These are phyloP conservation scores for Exidia glandulosa DNA, from an alignment of 768 basidiomycete genomes.

Conservation along the genomic window DNA sequence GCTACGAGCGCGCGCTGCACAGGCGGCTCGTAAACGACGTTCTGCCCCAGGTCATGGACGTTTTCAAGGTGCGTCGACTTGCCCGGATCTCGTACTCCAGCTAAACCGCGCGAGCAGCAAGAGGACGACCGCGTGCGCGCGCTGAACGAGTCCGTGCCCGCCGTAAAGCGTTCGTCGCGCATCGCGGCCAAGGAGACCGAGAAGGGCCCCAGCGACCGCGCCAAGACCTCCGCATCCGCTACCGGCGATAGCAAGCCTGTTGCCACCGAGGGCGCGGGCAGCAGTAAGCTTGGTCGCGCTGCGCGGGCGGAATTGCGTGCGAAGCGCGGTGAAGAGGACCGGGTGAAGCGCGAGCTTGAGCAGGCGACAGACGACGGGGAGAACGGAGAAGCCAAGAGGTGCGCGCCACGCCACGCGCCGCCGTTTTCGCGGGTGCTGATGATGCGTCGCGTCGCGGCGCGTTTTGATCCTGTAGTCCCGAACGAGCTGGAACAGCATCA, in stretches of 20 bases:
- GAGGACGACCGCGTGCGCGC: not conserved
- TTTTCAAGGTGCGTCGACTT: conserved; percentile 41
- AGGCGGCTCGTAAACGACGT: conserved; percentile 54
- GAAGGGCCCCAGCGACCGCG: conserved; percentile 54
- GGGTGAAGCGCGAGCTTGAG: conserved; percentile 20
- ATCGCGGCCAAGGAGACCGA: conserved; percentile 74
- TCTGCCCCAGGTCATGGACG: conserved; percentile 58
- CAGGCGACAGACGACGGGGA: conserved; percentile 3
- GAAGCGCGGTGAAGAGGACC: conserved; percentile 28
- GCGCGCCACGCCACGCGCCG: not conserved
- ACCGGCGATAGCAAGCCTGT: not conserved
- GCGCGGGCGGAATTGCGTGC: conserved; percentile 33
- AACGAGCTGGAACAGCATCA: not conserved
- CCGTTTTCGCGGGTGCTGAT: not conserved
- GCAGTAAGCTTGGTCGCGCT: conserved; percentile 54
- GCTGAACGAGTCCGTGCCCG: not conserved
- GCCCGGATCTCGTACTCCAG: not conserved
- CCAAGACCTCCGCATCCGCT: conserved; percentile 20
- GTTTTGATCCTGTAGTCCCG: not conserved
- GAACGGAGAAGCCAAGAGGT: not conserved
- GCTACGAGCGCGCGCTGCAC: conserved; percentile 69
- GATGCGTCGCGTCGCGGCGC: not conserved
- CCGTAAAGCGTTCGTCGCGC: conserved; percentile 72
- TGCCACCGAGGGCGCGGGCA: conserved; percentile 43
- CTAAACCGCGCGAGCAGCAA: not conserved